These are phyloP conservation scores for Heritiera littoralis DNA, from an alignment of 345 rosid species.

Conservation along the genomic window DNA sequence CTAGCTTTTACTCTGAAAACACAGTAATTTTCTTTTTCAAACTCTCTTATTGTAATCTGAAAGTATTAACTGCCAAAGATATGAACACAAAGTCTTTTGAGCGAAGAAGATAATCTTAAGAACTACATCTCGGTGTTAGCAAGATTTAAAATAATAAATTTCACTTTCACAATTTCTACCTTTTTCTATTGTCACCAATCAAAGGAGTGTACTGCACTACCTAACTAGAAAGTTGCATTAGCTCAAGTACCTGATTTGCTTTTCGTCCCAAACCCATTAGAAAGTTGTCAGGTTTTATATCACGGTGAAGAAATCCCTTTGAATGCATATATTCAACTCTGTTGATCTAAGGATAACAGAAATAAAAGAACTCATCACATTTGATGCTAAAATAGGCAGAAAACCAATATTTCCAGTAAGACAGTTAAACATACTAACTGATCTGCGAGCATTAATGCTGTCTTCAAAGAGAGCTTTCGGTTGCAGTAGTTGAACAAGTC, in stretches of 20 bases:
- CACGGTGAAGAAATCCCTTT: constrained; percentile 93
- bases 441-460: constrained; percentile 73
- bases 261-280: constrained; percentile 93
- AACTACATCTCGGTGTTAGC: neutral
- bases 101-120: neutral
- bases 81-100: neutral
- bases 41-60: neutral
- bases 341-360: constrained; percentile 48
- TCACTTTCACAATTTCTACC: neutral
- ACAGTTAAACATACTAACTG: constrained; percentile 45
- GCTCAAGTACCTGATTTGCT: constrained; percentile 80
- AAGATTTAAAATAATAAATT: neutral
- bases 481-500: constrained; percentile 62
- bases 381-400: neutral
- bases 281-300: constrained; percentile 97
- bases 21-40: neutral
- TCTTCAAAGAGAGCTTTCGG: constrained; percentile 60
- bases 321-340: constrained; percentile 96
- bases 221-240: neutral
- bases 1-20: neutral
- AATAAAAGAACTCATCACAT: constrained; percentile 3
- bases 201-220: neutral
- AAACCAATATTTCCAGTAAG: neutral
- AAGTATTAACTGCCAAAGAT: neutral
- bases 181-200: neutral